Evolutionary conservation across 148 eudicot genomes (phyloP).

Genomic region (Silene uniflora): DNA sequence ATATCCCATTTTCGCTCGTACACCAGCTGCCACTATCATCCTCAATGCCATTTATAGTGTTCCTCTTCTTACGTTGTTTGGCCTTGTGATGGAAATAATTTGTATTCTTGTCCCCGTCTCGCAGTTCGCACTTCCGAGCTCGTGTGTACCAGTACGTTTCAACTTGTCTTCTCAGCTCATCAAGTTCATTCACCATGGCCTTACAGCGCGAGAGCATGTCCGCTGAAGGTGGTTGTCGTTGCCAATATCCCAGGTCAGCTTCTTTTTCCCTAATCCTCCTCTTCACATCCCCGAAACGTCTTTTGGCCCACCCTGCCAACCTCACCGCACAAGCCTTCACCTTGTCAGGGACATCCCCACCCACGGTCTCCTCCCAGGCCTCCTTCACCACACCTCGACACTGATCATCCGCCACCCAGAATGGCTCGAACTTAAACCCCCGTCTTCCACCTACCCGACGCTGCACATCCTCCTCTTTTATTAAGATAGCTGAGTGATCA

Average conservation of each 20-base stretch:
- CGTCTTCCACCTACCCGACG: background rate
- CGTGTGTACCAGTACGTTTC: background rate
- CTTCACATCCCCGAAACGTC: background rate
- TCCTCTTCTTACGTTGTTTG: background rate
- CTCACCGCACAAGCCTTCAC: background rate
- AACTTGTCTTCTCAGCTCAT: background rate
- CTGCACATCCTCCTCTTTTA: background rate
- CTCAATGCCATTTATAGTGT: background rate
- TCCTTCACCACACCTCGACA: background rate
- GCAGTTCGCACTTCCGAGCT: background rate
- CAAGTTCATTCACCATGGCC: background rate
- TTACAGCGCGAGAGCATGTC: background rate
- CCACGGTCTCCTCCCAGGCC: background rate
- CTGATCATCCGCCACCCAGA: background rate
- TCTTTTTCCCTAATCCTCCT: background rate
- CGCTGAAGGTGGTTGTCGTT: background rate
- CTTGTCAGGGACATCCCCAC: background rate
- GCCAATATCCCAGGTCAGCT: background rate
- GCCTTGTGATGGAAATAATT: background rate
- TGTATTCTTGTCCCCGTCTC: background rate
- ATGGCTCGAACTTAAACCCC: background rate
- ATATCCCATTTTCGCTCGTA: background rate
- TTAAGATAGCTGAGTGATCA: background rate
- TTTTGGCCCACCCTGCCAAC: background rate
- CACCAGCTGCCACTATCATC: background rate